phyloP scores from a whole-genome alignment of 2,329 filamentous ascomycete species.

The Nigrograna mackinnonii region DNA sequence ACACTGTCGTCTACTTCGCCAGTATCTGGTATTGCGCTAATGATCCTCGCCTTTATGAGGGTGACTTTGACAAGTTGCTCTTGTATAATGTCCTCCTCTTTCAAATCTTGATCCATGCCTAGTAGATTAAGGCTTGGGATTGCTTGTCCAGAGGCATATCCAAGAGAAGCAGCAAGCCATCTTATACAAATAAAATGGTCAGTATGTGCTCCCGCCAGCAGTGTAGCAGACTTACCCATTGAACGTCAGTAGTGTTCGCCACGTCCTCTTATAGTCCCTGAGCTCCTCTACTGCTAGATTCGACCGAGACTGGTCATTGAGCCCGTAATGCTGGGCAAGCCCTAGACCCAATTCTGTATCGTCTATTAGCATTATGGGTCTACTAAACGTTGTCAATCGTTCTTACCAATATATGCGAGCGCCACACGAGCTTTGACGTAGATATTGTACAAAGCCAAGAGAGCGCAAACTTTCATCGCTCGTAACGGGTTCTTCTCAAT shows the following conservation, averaged over 20 bases:
- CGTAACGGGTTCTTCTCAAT: constrained; percentile 18
- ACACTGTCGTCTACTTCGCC: constrained; percentile 1
- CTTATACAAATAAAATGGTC: constrained; percentile 4
- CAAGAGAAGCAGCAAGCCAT: constrained; percentile 20
- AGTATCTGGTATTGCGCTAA: constrained; percentile 7
- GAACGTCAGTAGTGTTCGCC: constrained; percentile 16
- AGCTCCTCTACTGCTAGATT: constrained; percentile 6
- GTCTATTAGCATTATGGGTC: neutral
- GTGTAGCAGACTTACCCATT: constrained; percentile 6
- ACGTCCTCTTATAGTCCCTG: constrained; percentile 15
- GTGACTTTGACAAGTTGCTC: constrained; percentile 19
- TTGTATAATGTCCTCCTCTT: constrained; percentile 12
- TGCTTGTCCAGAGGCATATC: constrained; percentile 8
- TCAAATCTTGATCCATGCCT: neutral
- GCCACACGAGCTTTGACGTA: constrained; percentile 18
- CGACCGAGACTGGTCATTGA: constrained; percentile 3
- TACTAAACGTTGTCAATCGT: neutral
- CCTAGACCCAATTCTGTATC: constrained; percentile 17
- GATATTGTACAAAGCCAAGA: constrained; percentile 25
- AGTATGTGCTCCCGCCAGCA: no score
- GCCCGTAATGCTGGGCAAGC: constrained; percentile 10
- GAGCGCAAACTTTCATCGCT: constrained; percentile 20
- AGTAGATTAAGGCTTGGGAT: constrained; percentile 1
- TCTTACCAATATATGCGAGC: constrained; percentile 19
- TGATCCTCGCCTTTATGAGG: constrained; percentile 19